These are phyloP conservation scores for Phellopilus nigrolimitatus DNA, from an alignment of 1,284 basidiomycete species.

Conservation along the genomic window DNA sequence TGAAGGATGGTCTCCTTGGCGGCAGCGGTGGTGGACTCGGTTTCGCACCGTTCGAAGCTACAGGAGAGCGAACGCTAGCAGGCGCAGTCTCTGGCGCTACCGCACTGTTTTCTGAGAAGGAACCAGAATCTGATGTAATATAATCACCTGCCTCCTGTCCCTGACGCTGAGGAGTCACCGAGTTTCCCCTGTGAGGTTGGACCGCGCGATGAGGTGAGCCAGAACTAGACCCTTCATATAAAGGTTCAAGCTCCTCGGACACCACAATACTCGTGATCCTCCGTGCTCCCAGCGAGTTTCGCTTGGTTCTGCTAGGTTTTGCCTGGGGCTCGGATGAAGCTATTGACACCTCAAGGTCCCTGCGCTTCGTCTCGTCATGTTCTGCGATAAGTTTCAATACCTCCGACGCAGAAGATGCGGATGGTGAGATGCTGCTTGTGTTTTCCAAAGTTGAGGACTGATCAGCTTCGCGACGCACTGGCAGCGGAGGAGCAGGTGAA, in stretches of 20 bases:
- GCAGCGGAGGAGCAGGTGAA: constrained; percentile 7
- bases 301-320: constrained; percentile 4
- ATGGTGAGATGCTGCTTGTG: neutral
- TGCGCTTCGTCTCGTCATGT: constrained; percentile 37
- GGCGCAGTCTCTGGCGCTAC: too few species aligned
- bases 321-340: constrained; percentile 2
- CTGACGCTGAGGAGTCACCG: too few species aligned
- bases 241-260: constrained; percentile 9
- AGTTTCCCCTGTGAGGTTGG: too few species aligned
- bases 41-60: neutral
- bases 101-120: too few species aligned
- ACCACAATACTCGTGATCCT: constrained; percentile 5
- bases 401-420: constrained; percentile 42
- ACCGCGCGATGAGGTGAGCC: too few species aligned
- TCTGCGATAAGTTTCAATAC: constrained; percentile 50
- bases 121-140: too few species aligned
- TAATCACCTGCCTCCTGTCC: too few species aligned
- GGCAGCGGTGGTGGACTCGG: constrained; percentile 17
- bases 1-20: constrained; percentile 9
- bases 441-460: neutral
- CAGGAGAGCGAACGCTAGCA: neutral
- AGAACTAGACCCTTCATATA: neutral
- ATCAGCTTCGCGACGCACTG: neutral
- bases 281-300: constrained; percentile 16
- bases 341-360: constrained; percentile 25